These are phyloP conservation scores for Rutstroemia sydowiana DNA, from an alignment of 2,329 filamentous ascomycete genomes.

Conservation along the genomic window DNA sequence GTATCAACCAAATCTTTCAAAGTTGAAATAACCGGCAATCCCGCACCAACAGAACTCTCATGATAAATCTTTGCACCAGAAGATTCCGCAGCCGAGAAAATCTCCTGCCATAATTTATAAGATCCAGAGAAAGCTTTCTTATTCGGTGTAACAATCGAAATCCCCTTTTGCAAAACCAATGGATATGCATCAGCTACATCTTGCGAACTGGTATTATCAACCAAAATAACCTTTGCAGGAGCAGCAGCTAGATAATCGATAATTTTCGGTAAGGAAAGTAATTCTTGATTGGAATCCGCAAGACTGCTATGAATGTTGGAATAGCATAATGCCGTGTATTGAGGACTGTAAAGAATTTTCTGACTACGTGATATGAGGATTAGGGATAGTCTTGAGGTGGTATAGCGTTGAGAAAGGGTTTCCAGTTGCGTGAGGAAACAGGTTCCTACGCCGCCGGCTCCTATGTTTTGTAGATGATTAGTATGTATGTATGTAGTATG, in stretches of 20 bases:
- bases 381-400: constrained; percentile 60
- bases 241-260: constrained; percentile 71
- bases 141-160: constrained; percentile 93
- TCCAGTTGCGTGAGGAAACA: constrained; percentile 81
- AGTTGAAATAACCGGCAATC: constrained; percentile 87
- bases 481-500: constrained; percentile 12
- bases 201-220: constrained; percentile 94
- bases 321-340: constrained; percentile 62
- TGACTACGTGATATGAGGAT: constrained; percentile 82
- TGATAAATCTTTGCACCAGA: constrained; percentile 83
- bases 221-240: constrained; percentile 70
- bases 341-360: constrained; percentile 67
- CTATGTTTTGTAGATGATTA: constrained; percentile 44
- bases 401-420: constrained; percentile 55
- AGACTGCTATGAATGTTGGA: constrained; percentile 56
- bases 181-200: constrained; percentile 81
- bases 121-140: constrained; percentile 94
- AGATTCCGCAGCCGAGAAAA: constrained; percentile 65
- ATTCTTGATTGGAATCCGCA: constrained; percentile 53
- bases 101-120: constrained; percentile 76
- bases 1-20: constrained; percentile 91
- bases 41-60: constrained; percentile 89
- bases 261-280: constrained; percentile 62
- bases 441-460: constrained; percentile 88
- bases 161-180: constrained; percentile 67